Evolutionary conservation across 352 stramenopile species (phyloP).

Genomic region (Phytophthora pluvialis): DNA sequence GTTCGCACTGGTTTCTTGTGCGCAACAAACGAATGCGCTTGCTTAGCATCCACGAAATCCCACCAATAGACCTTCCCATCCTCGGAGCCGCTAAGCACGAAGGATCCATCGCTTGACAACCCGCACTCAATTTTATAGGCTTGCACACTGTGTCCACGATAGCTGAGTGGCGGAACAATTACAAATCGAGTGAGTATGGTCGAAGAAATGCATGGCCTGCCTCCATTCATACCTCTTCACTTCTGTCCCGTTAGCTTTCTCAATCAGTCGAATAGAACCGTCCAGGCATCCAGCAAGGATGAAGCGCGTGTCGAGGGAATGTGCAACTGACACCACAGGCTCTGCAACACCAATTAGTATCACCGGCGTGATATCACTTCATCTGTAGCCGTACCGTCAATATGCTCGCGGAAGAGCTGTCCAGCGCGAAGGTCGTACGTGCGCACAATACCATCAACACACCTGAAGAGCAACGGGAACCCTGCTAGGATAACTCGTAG

Average conservation of each 20-base stretch:
- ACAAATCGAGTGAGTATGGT: slow-evolving; percentile 7
- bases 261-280: slow-evolving; percentile 75
- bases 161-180: slow-evolving; percentile 35
- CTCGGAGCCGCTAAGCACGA: slow-evolving; percentile 79
- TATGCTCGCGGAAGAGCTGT: slow-evolving; percentile 71
- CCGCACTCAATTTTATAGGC: slow-evolving; percentile 75
- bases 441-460: slow-evolving; percentile 83
- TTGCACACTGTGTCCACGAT: slow-evolving; percentile 64
- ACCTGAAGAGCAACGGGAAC: slow-evolving; percentile 41
- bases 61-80: slow-evolving; percentile 72
- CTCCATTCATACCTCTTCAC: slow-evolving; percentile 60
- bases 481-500: background rate
- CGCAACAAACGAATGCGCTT: slow-evolving; percentile 51
- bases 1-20: slow-evolving; percentile 73
- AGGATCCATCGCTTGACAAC: slow-evolving; percentile 72
- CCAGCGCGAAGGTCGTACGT: slow-evolving; percentile 87
- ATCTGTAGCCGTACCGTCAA: slow-evolving; percentile 50
- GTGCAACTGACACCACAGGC: slow-evolving; percentile 76
- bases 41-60: slow-evolving; percentile 55
- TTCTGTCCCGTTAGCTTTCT: slow-evolving; percentile 67
- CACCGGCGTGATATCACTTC: background rate
- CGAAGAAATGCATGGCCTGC: background rate
- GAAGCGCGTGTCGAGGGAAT: slow-evolving; percentile 77
- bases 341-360: slow-evolving; percentile 41
- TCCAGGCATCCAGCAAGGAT: slow-evolving; percentile 83